Evolutionary conservation across 305 asterid species (phyloP), one percentile per base, ranked within the genome.

Genomic region (Solanum hybrid): DNA sequence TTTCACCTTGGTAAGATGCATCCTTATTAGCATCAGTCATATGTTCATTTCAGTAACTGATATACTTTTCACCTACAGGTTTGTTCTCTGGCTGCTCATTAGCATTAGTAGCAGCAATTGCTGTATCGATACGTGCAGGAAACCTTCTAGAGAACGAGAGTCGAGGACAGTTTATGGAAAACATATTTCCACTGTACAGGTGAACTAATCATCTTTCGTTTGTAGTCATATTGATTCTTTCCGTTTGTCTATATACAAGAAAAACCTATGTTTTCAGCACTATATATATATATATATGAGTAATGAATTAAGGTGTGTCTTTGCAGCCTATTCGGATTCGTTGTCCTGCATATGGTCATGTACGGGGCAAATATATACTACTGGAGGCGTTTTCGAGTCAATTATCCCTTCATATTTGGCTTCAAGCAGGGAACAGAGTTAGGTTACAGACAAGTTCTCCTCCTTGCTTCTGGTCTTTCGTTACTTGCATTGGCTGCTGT

Each of bases 331-430:
- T 94, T 95, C 36, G 94, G 93, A 81, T 95, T 79, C 91, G 93
- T 95, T 24, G 91, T 95, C 90, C 95, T 97, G 26, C 99, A 97
- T 93, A 95, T 97, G 97, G 73, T 95, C 89, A 93, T 95, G 96
- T 95, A 90, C 6, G 94, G 96, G 13, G 92, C 89, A 64, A 92
- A 95, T 92, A 94, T 95, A 1, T 97, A 93, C 94, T 90, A 91
- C 35, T 97, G 99, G 99, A 96, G 95, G 93, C 95, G 93, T 69
- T 94, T 74, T 90, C 92, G 95, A 1, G 97, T 96, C 87, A 97
- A 95, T 92, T 97, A 97, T 73, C 94, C 98, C 46, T 97, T 97
- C 87, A 95, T 97, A 91, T 94, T 96, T 36, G 96, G 94, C 28
- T 93, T 92, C 89, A 94, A 95, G 91, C 96, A 92, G 64, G 98